These are phyloP conservation scores for Tremella yokohamensis DNA, from an alignment of 768 basidiomycete species.

Conservation along the genomic window DNA sequence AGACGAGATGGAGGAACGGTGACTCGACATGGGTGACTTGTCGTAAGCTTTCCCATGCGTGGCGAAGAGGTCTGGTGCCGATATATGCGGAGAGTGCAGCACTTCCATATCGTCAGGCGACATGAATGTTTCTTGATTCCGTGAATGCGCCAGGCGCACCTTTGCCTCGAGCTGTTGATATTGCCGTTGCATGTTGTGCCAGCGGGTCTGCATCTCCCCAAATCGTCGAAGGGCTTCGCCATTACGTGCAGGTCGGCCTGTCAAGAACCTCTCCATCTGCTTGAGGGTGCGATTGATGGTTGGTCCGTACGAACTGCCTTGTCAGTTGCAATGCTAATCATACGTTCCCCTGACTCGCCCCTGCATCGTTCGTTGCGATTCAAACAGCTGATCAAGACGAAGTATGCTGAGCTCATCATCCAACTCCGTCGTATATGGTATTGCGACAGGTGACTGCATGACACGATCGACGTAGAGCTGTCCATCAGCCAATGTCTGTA, in stretches of 20 bases:
- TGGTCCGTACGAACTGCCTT: constrained; percentile 80
- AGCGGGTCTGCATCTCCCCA: constrained; percentile 81
- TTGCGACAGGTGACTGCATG: constrained; percentile 13
- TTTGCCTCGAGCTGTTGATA: constrained; percentile 76
- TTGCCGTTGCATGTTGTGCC: constrained; percentile 73
- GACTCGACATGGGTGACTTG: constrained; percentile 2
- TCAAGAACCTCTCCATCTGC: constrained; percentile 90
- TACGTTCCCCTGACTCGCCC: constrained; percentile 57
- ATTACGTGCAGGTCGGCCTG: constrained; percentile 90
- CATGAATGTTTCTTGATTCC: constrained; percentile 9
- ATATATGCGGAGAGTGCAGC: constrained; percentile 13
- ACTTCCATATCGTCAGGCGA: constrained; percentile 19
- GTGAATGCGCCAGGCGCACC: constrained; percentile 61
- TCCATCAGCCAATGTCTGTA: background rate
- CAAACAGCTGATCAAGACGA: constrained; percentile 16
- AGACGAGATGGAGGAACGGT: constrained; percentile 25
- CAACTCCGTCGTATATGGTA: constrained; percentile 11
- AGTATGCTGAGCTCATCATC: constrained; percentile 19
- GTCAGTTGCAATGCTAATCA: background rate
- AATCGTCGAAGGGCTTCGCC: constrained; percentile 88
- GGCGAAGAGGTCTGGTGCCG: constrained; percentile 11
- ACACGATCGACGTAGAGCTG: constrained; percentile 33
- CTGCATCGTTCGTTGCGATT: constrained; percentile 73
- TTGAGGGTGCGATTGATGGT: constrained; percentile 86
- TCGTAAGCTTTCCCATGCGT: constrained; percentile 14